phyloP scores from a whole-genome alignment of 331 rosid species.

The Pyrus hybrid region DNA sequence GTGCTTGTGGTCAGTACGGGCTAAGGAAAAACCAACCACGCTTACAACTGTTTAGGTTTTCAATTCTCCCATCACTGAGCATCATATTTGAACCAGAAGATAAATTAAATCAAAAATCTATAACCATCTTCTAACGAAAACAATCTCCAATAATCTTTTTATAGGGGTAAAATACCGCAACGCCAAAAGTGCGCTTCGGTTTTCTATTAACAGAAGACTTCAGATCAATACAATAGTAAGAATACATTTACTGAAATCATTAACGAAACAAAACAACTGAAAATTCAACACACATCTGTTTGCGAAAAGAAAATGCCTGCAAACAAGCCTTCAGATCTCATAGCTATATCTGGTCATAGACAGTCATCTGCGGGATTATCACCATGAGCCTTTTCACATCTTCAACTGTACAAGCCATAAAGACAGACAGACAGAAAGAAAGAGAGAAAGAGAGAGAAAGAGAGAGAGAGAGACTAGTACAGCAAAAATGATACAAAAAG shows the following conservation, averaged over 20 bases:
- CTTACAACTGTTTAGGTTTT: slow-evolving; percentile 14
- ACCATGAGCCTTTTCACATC: background rate
- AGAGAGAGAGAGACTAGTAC: background rate
- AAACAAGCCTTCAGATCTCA: slow-evolving; percentile 8
- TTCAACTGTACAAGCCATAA: background rate
- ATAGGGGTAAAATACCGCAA: background rate
- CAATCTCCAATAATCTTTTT: background rate
- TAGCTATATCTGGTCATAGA: slow-evolving; percentile 5
- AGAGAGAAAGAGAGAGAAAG: background rate
- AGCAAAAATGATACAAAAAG: too few species aligned
- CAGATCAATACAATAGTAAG: too few species aligned
- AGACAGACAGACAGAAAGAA: background rate
- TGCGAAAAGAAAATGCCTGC: background rate
- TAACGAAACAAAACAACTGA: background rate
- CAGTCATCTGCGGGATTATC: background rate
- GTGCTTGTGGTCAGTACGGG: background rate
- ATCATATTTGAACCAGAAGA: background rate
- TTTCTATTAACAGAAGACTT: background rate
- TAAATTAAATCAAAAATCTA: background rate
- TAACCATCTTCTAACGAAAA: background rate
- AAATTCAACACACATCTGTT: background rate
- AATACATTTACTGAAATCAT: background rate
- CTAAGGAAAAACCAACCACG: background rate
- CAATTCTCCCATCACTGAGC: slow-evolving; percentile 28
- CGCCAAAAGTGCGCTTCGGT: background rate